A percentile compares a stretch with the other conserved stretches of the same genome.
phyloP scores from a whole-genome alignment of 2,329 filamentous ascomycete species.

The Xylaria sp. region DNA sequence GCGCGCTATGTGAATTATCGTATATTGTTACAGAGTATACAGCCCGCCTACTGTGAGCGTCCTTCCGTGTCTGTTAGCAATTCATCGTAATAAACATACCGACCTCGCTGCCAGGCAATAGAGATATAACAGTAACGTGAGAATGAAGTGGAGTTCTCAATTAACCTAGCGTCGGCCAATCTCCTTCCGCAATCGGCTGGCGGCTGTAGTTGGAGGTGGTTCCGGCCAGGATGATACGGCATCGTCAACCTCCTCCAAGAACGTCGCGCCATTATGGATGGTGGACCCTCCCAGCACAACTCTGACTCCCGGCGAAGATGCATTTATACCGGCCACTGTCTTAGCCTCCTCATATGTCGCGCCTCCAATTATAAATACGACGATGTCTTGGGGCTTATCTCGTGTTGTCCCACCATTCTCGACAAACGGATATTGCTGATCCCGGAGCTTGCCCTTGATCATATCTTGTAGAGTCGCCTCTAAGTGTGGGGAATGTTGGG shows the following conservation, averaged over 20 bases:
- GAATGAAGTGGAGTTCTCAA: neutral
- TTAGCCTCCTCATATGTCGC: conserved; percentile 98
- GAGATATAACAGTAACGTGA: conserved; percentile 8
- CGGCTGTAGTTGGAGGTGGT: conserved; percentile 66
- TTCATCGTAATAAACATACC: neutral
- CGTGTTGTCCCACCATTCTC: conserved; percentile 87
- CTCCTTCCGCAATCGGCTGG: conserved; percentile 70
- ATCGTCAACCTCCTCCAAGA: conserved; percentile 92
- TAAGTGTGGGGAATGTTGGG: conserved; percentile 90
- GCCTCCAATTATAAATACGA: conserved; percentile 94
- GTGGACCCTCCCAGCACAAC: conserved; percentile 90
- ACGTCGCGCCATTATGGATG: conserved; percentile 87
- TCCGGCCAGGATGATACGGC: conserved; percentile 89
- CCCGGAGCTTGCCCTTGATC: conserved; percentile 88
- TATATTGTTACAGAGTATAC: conserved; percentile 1
- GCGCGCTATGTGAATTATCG: neutral
- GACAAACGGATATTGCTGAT: conserved; percentile 92
- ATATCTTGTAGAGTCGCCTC: conserved; percentile 91
- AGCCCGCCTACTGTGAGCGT: neutral
- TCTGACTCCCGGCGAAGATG: conserved; percentile 85
- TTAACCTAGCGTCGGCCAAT: conserved; percentile 61
- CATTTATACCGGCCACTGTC: conserved; percentile 94
- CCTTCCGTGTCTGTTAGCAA: neutral
- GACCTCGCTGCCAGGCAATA: conserved; percentile 9
- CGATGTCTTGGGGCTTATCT: conserved; percentile 96